Evolutionary conservation across 2,329 filamentous ascomycete species (phyloP).

Genomic region (Fusarium papillatum): DNA sequence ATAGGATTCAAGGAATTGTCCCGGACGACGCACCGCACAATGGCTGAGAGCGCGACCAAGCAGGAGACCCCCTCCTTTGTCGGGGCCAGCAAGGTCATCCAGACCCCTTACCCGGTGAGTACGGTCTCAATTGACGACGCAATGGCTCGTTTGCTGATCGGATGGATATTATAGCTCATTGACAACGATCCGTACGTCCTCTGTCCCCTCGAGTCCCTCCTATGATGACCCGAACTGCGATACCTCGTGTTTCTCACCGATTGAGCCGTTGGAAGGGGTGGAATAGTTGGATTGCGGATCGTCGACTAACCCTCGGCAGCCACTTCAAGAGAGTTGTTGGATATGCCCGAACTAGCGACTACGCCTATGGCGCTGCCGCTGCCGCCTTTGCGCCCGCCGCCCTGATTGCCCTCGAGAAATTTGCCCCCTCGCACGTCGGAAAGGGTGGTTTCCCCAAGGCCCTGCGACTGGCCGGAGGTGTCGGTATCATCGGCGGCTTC

Average conservation of each 20-base stretch:
- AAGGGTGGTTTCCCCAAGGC: slow-evolving; percentile 85
- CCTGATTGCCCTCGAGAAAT: slow-evolving; percentile 84
- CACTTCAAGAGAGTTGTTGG: slow-evolving; percentile 91
- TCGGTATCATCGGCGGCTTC: slow-evolving; percentile 85
- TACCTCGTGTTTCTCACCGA: not conserved
- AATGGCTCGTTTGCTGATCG: slow-evolving; percentile 41
- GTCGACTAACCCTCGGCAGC: slow-evolving; percentile 61
- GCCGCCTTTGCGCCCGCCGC: slow-evolving; percentile 80
- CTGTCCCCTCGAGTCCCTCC: slow-evolving; percentile 4
- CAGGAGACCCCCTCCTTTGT: slow-evolving; percentile 51
- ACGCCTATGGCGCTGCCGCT: slow-evolving; percentile 76
- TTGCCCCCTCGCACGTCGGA: slow-evolving; percentile 87
- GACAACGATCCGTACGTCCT: slow-evolving; percentile 92
- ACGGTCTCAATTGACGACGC: slow-evolving; percentile 31
- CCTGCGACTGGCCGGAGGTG: slow-evolving; percentile 81
- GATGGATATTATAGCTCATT: slow-evolving; percentile 80
- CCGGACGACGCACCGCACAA: slow-evolving; percentile 48
- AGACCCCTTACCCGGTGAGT: slow-evolving; percentile 90
- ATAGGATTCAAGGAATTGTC: slow-evolving; percentile 46
- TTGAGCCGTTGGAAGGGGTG: not conserved
- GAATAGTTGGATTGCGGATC: slow-evolving; percentile 7
- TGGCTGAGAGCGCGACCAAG: slow-evolving; percentile 56
- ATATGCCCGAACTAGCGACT: slow-evolving; percentile 91
- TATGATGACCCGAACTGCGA: slow-evolving; percentile 7
- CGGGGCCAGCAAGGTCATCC: slow-evolving; percentile 77